These are phyloP conservation scores for Fusarium nelsonii DNA, from an alignment of 2,329 filamentous ascomycete genomes.

Conservation along the genomic window DNA sequence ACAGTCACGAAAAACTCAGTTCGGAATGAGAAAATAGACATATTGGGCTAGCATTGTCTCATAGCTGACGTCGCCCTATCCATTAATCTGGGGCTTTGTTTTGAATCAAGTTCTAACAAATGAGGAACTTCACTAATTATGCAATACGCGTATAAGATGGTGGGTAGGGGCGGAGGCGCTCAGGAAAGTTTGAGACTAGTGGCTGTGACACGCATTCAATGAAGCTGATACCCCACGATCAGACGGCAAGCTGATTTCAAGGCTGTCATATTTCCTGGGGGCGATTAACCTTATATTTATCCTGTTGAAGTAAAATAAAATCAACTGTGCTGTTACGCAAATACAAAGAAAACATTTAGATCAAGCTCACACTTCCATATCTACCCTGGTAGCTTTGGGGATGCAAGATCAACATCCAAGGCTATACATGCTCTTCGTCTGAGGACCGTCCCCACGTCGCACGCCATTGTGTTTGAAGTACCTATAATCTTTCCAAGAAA, in stretches of 20 bases:
- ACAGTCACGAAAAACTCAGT: not conserved
- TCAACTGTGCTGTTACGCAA: no score
- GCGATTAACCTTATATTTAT: no score
- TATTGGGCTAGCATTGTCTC: not conserved
- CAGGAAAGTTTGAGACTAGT: not conserved
- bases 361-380: no score
- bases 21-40: not conserved
- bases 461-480: conserved; percentile 10
- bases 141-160: not conserved
- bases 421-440: not conserved
- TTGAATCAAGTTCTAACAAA: no score
- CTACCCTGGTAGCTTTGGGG: no score
- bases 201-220: not conserved
- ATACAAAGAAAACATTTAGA: no score
- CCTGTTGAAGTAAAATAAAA: no score
- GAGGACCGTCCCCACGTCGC: not conserved
- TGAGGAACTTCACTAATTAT: not conserved
- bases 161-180: not conserved
- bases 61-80: fast-evolving
- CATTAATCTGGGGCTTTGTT: not conserved
- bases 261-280: not conserved
- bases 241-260: not conserved
- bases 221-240: not conserved
- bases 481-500: conserved; percentile 20
- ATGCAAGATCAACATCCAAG: no score